A percentile compares a stretch with the other conserved stretches of the same genome.
Conservation (phyloP, 2,329 filamentous ascomycete species). For the Capronia americana region DNA sequence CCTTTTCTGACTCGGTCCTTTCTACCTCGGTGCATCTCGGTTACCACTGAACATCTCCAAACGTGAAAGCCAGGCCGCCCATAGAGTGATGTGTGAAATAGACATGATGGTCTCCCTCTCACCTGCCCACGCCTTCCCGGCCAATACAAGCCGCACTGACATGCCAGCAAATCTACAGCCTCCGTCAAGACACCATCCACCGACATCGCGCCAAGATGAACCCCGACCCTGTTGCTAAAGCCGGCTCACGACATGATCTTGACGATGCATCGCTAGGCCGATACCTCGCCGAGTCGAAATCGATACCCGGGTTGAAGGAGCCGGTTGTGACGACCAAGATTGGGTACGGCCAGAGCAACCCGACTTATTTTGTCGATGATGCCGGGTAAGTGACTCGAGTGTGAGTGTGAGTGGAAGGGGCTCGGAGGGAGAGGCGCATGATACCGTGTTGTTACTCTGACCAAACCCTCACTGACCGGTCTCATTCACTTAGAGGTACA, state of each 20-base stretch:
- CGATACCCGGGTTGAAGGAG: conserved; percentile 26
- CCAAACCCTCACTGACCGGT: no score
- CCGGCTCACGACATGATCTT: conserved; percentile 27
- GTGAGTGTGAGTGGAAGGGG: neutral
- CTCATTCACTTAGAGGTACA: conserved; percentile 50
- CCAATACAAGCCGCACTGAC: neutral
- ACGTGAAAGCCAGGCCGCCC: neutral
- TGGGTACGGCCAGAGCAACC: conserved; percentile 35
- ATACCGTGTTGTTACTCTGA: neutral
- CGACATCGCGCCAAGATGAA: conserved; percentile 10
- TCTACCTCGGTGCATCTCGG: conserved; percentile 23
- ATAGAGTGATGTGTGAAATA: neutral
- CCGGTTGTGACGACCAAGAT: conserved; percentile 34
- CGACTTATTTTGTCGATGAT: conserved; percentile 35
- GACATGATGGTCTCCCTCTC: neutral
- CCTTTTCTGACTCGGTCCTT: neutral
- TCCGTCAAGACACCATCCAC: neutral
- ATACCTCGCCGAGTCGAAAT: conserved; percentile 23
- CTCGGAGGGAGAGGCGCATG: neutral
- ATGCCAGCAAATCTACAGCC: neutral
- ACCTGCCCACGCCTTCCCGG: no score
- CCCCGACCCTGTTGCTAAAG: conserved; percentile 5
- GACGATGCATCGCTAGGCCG: conserved; percentile 27
- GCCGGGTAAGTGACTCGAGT: conserved; percentile 25
- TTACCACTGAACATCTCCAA: conserved; percentile 4